Conservation (phyloP, 805 yeast genomes). For the Pichia phayaonensis region DNA sequence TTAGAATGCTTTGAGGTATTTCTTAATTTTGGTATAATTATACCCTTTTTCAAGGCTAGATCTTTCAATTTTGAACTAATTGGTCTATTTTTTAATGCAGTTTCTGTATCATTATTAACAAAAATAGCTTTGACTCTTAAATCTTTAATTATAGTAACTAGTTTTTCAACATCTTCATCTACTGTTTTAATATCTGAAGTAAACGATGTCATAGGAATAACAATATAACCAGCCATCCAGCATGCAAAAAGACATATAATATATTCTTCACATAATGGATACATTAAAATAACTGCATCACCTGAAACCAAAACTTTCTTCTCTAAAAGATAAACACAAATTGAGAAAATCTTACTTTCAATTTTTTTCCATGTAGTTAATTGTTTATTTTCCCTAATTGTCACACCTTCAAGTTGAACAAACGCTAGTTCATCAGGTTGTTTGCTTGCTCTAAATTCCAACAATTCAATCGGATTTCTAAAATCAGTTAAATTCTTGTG, state of each 20-base stretch:
- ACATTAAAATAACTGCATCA: slow-evolving; percentile 70
- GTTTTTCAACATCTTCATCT: slow-evolving; percentile 66
- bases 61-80: slow-evolving; percentile 53
- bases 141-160: slow-evolving; percentile 58
- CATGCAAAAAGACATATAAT: slow-evolving; percentile 82
- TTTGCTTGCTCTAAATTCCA: slow-evolving; percentile 68
- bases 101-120: slow-evolving; percentile 71
- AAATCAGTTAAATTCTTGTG: slow-evolving; percentile 66
- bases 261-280: slow-evolving; percentile 81
- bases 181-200: slow-evolving; percentile 47
- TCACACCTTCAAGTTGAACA: slow-evolving; percentile 32
- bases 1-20: slow-evolving; percentile 56
- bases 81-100: slow-evolving; percentile 58
- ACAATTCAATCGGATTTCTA: slow-evolving; percentile 57
- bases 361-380: slow-evolving; percentile 61
- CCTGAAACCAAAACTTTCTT: slow-evolving; percentile 62
- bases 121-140: slow-evolving; percentile 66
- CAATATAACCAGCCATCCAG: slow-evolving; percentile 68
- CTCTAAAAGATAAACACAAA: slow-evolving; percentile 60
- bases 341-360: slow-evolving; percentile 68
- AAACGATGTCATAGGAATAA: slow-evolving; percentile 69
- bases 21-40: slow-evolving; percentile 45
- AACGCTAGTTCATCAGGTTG: slow-evolving; percentile 80
- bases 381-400: slow-evolving; percentile 42
- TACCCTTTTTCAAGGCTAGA: slow-evolving; percentile 14